Evolutionary conservation across 768 basidiomycete genomes (phyloP), one percentile per base, ranked within the genome.

Genomic region (Gymnopilus junonius): DNA sequence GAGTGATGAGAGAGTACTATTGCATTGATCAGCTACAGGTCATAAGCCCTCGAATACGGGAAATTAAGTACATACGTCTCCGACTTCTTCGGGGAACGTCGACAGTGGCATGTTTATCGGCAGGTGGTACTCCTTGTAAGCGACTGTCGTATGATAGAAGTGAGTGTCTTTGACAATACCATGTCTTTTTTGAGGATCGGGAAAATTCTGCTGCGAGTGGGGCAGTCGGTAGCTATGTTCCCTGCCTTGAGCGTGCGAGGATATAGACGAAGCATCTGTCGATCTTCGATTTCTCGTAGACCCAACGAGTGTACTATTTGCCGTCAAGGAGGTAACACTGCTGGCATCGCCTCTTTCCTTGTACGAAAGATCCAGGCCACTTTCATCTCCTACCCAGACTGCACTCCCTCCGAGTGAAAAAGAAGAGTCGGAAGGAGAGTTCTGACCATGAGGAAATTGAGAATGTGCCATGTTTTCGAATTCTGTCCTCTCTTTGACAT

Each of bases 31-130:
- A 67, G 61, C n/a, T 53, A 43, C 12, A 27, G 48, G 14, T 29
- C n/a, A 56, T 25, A 53, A 21, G 58, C 20, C 54, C 31, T n/a
- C n/a, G 8, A 61, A 39, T 34, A 21, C 55, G 8, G 5, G 50
- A 61, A 40, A 54, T 59, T 55, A 51, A 63, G 34, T 46, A 80
- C 75, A 81, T 73, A 98, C 97, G 75, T 98, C 96, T 46, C 97
- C 96, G 60, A 99, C 94, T 81, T 99, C 97, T 74, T 96, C 94
- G 0, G 93, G 85, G 73, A 97, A 98, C 1, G 90, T 92, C 20
- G 88, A 86, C 48, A 97, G 77, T 0, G 97, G 97, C 75, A 99
- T 87, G 70, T 94, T 91, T 71, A 99, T 94, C 14, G 95, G 96
- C 31, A 98, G 75, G 29, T 86, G 85, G 65, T 95, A 89, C 59